These are phyloP conservation scores for Aureobasidium subglaciale DNA, from an alignment of 2,329 filamentous ascomycete genomes.

Conservation along the genomic window DNA sequence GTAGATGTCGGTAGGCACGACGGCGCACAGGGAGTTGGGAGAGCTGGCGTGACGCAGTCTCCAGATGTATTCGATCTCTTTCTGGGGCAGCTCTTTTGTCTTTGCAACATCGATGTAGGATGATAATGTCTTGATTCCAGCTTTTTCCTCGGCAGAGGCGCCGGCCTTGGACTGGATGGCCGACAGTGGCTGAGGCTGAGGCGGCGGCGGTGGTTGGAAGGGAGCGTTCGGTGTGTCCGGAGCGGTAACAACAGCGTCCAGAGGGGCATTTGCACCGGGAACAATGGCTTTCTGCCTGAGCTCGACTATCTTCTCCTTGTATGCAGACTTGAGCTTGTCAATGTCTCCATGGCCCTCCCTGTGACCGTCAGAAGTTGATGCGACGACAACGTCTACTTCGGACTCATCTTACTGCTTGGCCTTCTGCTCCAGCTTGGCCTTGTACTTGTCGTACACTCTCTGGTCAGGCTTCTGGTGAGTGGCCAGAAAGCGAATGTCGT, in stretches of 20 bases:
- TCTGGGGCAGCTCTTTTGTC: conserved; percentile 60
- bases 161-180: conserved; percentile 22
- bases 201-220: conserved; percentile 31
- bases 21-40: conserved; percentile 72
- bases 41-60: conserved; percentile 74
- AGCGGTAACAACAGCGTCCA: conserved; percentile 23
- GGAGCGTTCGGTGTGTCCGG: conserved; percentile 24
- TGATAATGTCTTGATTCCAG: conserved; percentile 56
- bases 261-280: conserved; percentile 41
- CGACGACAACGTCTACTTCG: not conserved
- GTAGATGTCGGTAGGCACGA: conserved; percentile 70
- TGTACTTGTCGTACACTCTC: conserved; percentile 72
- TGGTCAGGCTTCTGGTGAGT: conserved; percentile 63
- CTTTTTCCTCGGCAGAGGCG: conserved; percentile 28
- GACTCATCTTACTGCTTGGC: conserved; percentile 54
- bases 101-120: conserved; percentile 77
- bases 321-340: conserved; percentile 70
- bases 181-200: conserved; percentile 25
- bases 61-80: conserved; percentile 86
- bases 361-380: not conserved
- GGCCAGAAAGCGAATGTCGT: conserved; percentile 83
- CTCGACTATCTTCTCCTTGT: conserved; percentile 72
- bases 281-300: conserved; percentile 61
- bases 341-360: conserved; percentile 61
- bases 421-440: conserved; percentile 74